Evolutionary conservation across 1,284 basidiomycete species (phyloP).

Genomic region (Cryptococcus jaspeensis): DNA sequence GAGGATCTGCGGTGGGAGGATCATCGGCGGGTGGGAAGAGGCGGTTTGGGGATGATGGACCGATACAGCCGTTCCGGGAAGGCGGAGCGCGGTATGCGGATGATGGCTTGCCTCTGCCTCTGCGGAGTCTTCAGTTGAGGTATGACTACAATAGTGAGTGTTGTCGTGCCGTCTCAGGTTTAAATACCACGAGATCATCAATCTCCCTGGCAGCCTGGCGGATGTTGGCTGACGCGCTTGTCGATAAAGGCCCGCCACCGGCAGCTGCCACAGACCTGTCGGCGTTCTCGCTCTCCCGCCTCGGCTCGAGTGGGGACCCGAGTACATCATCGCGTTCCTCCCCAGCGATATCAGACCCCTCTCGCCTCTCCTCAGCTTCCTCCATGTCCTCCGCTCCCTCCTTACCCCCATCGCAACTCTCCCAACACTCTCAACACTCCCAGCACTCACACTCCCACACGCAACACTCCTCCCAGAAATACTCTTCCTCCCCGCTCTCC

Average conservation of each 20-base stretch:
- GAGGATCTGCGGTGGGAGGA: background rate
- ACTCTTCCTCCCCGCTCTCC: background rate
- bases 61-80: constrained; percentile 4
- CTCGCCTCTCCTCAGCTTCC: constrained; percentile 2
- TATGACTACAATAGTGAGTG: constrained; percentile 22
- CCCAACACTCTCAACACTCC: too few species aligned
- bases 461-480: background rate
- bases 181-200: too few species aligned
- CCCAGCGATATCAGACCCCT: too few species aligned
- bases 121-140: constrained; percentile 4
- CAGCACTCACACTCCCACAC: too few species aligned
- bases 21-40: constrained; percentile 3
- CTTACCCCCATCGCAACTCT: too few species aligned
- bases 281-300: constrained; percentile 34
- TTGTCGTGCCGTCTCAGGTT: too few species aligned
- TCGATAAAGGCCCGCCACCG: constrained; percentile 24
- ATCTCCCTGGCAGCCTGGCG: too few species aligned
- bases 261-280: constrained; percentile 31
- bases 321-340: too few species aligned
- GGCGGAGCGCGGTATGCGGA: too few species aligned
- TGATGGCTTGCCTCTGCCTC: constrained; percentile 14
- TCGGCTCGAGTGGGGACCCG: background rate
- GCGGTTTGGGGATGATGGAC: constrained; percentile 14
- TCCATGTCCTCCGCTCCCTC: background rate
- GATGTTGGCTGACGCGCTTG: too few species aligned